These are phyloP conservation scores for Heliosperma pusillum DNA, from an alignment of 148 eudicot genomes.

Conservation along the genomic window DNA sequence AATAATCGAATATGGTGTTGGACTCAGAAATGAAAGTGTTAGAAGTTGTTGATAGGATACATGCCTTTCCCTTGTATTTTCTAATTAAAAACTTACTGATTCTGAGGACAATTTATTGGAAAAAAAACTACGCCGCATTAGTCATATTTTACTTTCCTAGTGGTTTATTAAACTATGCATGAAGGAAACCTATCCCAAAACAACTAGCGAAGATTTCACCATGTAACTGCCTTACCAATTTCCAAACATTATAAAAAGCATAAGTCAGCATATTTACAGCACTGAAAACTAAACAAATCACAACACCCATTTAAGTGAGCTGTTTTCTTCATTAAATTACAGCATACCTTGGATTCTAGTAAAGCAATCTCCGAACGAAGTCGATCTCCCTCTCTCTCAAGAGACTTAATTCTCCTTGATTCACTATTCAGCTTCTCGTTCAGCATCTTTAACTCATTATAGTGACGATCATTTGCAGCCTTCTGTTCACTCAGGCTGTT, in stretches of 20 bases:
- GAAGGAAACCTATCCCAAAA: not conserved
- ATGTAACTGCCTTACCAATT: not conserved
- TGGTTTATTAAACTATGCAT: not conserved
- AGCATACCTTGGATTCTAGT: constrained; percentile 87
- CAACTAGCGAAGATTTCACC: not conserved
- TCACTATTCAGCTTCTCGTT: constrained; percentile 74
- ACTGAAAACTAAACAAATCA: not conserved
- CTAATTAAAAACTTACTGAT: no score
- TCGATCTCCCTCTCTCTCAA: constrained; percentile 86
- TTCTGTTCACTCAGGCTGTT: constrained; percentile 50
- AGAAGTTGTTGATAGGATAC: not conserved
- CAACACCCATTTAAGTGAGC: not conserved
- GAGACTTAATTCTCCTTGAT: constrained; percentile 70
- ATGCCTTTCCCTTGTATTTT: not conserved
- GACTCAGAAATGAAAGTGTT: not conserved
- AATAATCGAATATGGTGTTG: not conserved
- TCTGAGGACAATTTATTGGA: not conserved
- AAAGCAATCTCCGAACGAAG: constrained; percentile 84
- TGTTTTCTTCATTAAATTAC: not conserved
- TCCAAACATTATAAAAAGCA: not conserved
- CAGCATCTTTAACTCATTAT: constrained; percentile 66
- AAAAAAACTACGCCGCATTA: no score
- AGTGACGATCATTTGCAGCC: constrained; percentile 56
- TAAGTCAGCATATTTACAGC: not conserved
- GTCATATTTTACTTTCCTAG: not conserved